Base-by-base conservation (phyloP, 805 yeast genomes). In the Blastobotrys peoriensis region DNA sequence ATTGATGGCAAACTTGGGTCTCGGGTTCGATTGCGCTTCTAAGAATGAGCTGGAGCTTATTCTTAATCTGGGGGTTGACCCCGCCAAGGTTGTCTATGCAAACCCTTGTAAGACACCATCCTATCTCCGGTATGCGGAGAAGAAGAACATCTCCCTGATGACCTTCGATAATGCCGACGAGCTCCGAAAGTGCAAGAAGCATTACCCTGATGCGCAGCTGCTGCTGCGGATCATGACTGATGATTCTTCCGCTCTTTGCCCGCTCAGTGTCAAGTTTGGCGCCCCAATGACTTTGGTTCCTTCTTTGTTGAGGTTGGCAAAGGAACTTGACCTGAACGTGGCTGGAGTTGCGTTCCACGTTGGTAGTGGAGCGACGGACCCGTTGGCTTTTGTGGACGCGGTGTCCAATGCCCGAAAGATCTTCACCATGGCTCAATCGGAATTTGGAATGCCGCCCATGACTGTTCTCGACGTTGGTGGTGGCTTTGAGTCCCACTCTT, bases 271-370 rank as follows among this genome's bases (percentile, higher is more conserved):
- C 56, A 91, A 91, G 65, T 91, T 84, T 62, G 98, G 98, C 23
- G 89, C 95, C 39, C 69, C 81, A 19, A 55, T 84, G 50, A 62
- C 65, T 1, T 68, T 72, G 18, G 80, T 85, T 3, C 58, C 70
- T 33, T 56, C 65, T 15, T 68, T 91, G 58, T 70, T 91, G 49
- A 69, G 73, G 5, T 63, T 74, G 47, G 91, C 95, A 38, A 68
- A 73, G 46, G 70, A 72, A 43, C 66, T 87, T 42, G 78, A 70
- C 1, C 71, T 91, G 54, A 68, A 76, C 48, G 75, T 91, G 30
- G 77, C 67, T 13, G 98, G 98, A 42, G 89, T 89, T 28, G 88
- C 96, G 3, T 91, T 91, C 75, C 98, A 91, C 62, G 86, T 89
- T 48, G 98, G 98, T 1, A 86, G 96, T 1, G 98, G 97, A 27